phyloP scores from a whole-genome alignment of 2,329 filamentous ascomycete species.

The Lachnellula suecica region DNA sequence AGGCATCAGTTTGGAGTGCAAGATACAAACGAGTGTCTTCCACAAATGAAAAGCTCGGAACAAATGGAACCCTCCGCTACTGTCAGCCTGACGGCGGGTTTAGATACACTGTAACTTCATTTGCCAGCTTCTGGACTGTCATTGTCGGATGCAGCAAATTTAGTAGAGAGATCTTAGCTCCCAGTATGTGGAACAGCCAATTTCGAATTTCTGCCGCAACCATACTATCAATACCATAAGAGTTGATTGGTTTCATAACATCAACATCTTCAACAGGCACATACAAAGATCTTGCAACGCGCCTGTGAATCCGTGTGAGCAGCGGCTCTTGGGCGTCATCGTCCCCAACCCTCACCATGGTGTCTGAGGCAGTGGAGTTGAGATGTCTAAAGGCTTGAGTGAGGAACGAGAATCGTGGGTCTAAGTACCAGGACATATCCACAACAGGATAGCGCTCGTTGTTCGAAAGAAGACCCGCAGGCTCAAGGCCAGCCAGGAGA shows the following conservation, averaged over 20 bases:
- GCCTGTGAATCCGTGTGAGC: background rate
- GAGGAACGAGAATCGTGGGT: background rate
- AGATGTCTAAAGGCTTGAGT: too few species aligned
- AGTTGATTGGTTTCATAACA: conserved; percentile 8
- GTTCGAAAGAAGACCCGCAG: background rate
- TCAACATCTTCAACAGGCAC: conserved; percentile 9
- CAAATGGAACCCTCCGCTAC: too few species aligned
- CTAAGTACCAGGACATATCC: background rate
- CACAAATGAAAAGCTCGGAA: too few species aligned
- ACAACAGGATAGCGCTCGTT: background rate
- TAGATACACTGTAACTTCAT: background rate
- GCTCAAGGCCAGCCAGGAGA: background rate
- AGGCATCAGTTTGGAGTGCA: too few species aligned
- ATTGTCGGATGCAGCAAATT: background rate
- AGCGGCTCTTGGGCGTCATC: background rate
- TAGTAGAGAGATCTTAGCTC: background rate
- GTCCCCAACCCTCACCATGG: background rate
- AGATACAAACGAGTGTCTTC: too few species aligned
- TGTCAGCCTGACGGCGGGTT: background rate
- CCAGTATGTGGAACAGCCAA: conserved; percentile 8
- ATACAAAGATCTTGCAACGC: background rate
- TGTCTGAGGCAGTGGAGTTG: background rate
- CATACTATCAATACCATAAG: conserved; percentile 20
- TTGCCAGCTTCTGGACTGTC: background rate
- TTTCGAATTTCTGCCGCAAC: conserved; percentile 21